Base-by-base conservation (phyloP, 352 stramenopile species). In the Globisporangium echinulatum region DNA sequence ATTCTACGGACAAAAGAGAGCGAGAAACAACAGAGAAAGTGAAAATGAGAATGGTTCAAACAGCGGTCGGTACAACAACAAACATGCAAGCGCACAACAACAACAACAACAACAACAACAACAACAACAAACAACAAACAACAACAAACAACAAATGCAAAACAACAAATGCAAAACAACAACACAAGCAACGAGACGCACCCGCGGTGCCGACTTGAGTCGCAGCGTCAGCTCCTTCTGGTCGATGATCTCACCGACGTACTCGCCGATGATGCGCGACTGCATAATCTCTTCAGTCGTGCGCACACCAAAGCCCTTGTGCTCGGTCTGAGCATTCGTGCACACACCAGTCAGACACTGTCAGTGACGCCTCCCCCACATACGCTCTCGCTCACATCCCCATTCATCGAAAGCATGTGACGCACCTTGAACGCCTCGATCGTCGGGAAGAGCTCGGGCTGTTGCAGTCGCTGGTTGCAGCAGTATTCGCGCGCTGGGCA, bases 171-270 rank as follows among this genome's bases (percentile, higher is more conserved):
- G 25, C 25, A 33, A 33, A 33, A 33, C 1, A 33, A 33, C 25
- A 33, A 33, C 15, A 60, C 7, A 52, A 25, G 5, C 15, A 51
- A 39, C 8, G n/a, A 5, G 14, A 68, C 62, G 40, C 64, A 84
- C 77, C 48, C 84, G 60, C 25, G 81, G 75, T 3, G 86, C 75
- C 38, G 71, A 71, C 56, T 84, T 79, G 39, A 93, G 75, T 0
- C 85, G 67, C 11, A 61, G 56, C 7, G 69, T 73, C 3, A 92
- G 63, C 54, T 97, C 88, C 48, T 92, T 88, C 56, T 96, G 77
- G 67, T 92, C 84, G 58, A 96, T 97, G 54, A 97, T 87, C 68
- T 97, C 90, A 33, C 90, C 90, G 19, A 97, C 85, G 68, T 97
- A 97, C 56, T 97, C 90, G 40, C 90, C 88, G 19, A 97, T 77